A percentile compares a stretch with the other conserved stretches of the same genome.
phyloP scores from a whole-genome alignment of 192 early-diverging fungal species.

The Coemansia sp. region DNA sequence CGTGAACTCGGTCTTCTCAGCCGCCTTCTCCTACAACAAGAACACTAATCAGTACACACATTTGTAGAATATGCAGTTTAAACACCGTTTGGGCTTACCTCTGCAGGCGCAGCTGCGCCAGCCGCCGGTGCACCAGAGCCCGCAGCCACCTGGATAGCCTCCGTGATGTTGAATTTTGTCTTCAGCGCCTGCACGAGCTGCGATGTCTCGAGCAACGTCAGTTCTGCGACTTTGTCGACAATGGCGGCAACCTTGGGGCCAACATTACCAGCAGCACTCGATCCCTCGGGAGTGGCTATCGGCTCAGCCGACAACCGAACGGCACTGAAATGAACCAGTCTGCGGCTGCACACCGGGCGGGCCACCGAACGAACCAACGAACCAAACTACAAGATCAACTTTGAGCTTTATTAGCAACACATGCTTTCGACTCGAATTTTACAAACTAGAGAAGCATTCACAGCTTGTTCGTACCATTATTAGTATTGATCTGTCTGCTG shows the following conservation, averaged over 20 bases:
- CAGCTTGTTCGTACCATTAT: neutral
- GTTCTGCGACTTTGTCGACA: conserved; percentile 85
- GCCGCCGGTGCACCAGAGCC: conserved; percentile 64
- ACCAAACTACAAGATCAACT: conserved; percentile 27
- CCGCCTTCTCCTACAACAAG: conserved; percentile 78
- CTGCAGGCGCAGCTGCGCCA: conserved; percentile 67
- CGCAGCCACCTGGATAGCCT: conserved; percentile 81
- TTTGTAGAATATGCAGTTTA: too few species aligned
- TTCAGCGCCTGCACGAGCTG: conserved; percentile 86
- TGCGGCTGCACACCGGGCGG: conserved; percentile 35
- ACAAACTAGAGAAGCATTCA: too few species aligned
- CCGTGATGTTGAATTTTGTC: conserved; percentile 83
- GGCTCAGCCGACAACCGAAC: conserved; percentile 55
- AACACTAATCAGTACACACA: neutral
- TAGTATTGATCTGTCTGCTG: neutral
- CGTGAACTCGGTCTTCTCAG: conserved; percentile 91
- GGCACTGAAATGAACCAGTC: conserved; percentile 43
- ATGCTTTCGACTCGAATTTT: neutral
- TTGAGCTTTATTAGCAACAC: neutral
- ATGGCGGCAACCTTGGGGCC: conserved; percentile 77
- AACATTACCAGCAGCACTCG: conserved; percentile 41
- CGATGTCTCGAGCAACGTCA: conserved; percentile 93
- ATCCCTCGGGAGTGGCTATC: conserved; percentile 64
- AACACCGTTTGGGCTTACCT: conserved; percentile 32
- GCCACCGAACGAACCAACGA: conserved; percentile 40